Evolutionary conservation across 2,329 filamentous ascomycete species (phyloP), one percentile per base, ranked within the genome.

Genomic region (Zymoseptoria tritici): DNA sequence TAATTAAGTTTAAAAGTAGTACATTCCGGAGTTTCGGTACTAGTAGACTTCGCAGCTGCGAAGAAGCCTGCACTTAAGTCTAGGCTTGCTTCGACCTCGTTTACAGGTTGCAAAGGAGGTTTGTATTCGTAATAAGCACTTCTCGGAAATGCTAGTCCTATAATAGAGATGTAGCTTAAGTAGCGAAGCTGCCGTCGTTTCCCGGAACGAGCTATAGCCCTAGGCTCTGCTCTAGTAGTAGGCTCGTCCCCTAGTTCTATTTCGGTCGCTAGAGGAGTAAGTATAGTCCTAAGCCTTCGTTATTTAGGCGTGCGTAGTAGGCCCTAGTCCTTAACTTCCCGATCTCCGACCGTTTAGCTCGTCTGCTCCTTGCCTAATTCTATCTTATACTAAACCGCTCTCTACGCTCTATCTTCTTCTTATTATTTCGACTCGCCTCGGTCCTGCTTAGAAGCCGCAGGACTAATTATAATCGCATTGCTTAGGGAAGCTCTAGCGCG

Each of bases 1-100:
- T 60, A n/a, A n/a, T 64, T 57, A n/a, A 67, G 51, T 6, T 42
- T 49, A 22, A 64, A 56, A 42, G 57, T 60, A 3, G 50, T 62
- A 19, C 60, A 63, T 3, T 66, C 61, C 7, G 63, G 59, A 20
- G 24, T 42, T 4, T 58, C 57, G 6, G n/a, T 49, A 5, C 9
- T 5, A 2, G 53, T 49, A 1, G 6, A 19, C 7, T 54, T 21
- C 4, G 54, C 42, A 52, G 58, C 46, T 16, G 24, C 55, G 26
- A 55, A 5, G 46, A 57, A 60, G 1, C 57, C 57, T 11, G n/a
- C 36, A 3, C 52, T 26, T 46, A 67, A 46, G 21, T 42, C 42
- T 4, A 22, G 3, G 5, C 64, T 31, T 5, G 62, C 65, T 13
- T 52, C 42, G 7, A 22, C 49, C 50, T 67, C 65, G 6, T 22